Conservation (phyloP, 805 yeast genomes). For the Metschnikowia amazonensis region DNA sequence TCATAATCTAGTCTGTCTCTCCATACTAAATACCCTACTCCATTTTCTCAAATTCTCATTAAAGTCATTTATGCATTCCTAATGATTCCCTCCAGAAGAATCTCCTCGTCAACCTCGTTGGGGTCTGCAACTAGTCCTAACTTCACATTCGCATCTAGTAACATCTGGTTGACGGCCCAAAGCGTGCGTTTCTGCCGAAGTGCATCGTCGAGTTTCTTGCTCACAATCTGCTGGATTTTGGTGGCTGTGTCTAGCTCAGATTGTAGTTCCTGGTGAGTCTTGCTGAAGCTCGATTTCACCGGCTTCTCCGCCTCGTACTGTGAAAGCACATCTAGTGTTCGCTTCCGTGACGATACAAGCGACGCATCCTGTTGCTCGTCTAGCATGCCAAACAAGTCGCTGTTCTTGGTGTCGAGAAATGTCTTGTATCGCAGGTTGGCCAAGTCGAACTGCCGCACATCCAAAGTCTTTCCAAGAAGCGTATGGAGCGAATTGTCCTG, state of each 20-base stretch:
- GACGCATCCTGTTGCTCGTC: conserved; percentile 8
- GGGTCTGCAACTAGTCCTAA: conserved; percentile 29
- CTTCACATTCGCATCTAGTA: conserved; percentile 41
- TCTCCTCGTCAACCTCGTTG: conserved; percentile 19
- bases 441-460: conserved; percentile 31
- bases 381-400: conserved; percentile 14
- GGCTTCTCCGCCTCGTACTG: conserved; percentile 1
- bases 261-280: conserved; percentile 24
- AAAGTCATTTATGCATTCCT: no score
- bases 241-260: conserved; percentile 35
- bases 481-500: conserved; percentile 17
- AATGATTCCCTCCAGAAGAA: conserved; percentile 14
- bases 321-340: conserved; percentile 3
- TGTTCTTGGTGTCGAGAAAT: conserved; percentile 13
- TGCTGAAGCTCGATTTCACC: neutral
- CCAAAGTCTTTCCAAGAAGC: conserved; percentile 27
- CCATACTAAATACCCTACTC: no score
- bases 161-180: conserved; percentile 40
- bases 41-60: no score
- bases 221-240: conserved; percentile 37
- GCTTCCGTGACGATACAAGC: conserved; percentile 8
- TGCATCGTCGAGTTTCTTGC: conserved; percentile 23
- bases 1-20: no score
- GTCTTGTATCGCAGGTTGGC: conserved; percentile 32
- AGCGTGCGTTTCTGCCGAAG: conserved; percentile 32